phyloP scores from a whole-genome alignment of 257 asterid genomes.

The Nicotiana tabacum region DNA sequence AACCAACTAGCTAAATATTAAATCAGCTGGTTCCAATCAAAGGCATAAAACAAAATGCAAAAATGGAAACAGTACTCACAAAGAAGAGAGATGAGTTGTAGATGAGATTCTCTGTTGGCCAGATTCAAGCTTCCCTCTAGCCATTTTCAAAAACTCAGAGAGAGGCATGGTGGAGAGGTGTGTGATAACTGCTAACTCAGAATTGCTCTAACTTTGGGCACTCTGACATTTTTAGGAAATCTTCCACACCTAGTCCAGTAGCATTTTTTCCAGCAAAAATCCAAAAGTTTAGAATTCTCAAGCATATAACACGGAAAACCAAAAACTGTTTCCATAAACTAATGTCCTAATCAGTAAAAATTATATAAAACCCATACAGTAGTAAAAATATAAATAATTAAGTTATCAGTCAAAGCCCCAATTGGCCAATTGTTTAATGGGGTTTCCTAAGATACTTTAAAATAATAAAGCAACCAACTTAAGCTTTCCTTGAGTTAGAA shows the following conservation, averaged over 20 bases:
- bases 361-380: slow-evolving; percentile 29
- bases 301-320: neutral
- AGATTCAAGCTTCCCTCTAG: slow-evolving; percentile 56
- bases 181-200: slow-evolving; percentile 8
- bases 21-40: slow-evolving; percentile 7
- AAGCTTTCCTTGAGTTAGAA: slow-evolving; percentile 38
- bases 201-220: slow-evolving; percentile 3
- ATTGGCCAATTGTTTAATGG: slow-evolving; percentile 27
- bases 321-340: slow-evolving; percentile 20
- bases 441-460: slow-evolving; percentile 17
- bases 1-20: neutral
- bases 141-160: slow-evolving; percentile 73
- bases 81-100: slow-evolving; percentile 27
- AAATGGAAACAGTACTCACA: slow-evolving; percentile 33
- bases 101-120: slow-evolving; percentile 28
- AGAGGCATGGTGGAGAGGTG: slow-evolving; percentile 60
- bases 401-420: slow-evolving; percentile 40
- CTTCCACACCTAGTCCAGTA: neutral
- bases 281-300: neutral
- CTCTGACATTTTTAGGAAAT: neutral
- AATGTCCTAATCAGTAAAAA: slow-evolving; percentile 36
- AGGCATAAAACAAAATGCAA: neutral
- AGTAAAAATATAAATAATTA: slow-evolving; percentile 23
- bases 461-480: slow-evolving; percentile 34
- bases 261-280: neutral